Evolutionary conservation across 257 asterid species (phyloP), one percentile per base, ranked within the genome.

Genomic region (Galeopsis tetrahit): DNA sequence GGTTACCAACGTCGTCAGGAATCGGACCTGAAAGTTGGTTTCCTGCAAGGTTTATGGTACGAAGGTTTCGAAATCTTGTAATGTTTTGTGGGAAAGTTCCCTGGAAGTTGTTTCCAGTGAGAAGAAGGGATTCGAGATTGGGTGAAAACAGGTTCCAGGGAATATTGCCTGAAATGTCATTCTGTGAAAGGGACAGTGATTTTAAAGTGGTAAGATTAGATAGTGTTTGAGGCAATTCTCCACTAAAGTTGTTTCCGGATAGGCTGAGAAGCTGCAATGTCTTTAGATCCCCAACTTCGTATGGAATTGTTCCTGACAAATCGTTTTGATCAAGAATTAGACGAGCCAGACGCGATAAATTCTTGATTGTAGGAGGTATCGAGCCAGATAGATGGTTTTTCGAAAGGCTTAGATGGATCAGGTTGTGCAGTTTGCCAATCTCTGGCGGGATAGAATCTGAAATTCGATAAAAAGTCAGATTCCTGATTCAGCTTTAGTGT

Each of bases 11-110:
- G 34, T 49, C 6, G 34, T 10, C 32, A 36, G 63, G 52, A 5
- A 68, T 68, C 2, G n/a, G 14, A 10, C 73, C 73, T 4, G 73
- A 52, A 14, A 61, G 49, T 9, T 38, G 35, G 51, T 63, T 63
- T 38, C 4, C 28, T 15, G 68, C 68, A 0, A 39, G 35, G 51
- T 61, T 61, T 61, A 61, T 33, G 67, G 0, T 14, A 0, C 49
- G 38, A 21, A 63, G 8, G 69, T 63, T 63, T 5, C 6, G 49
- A 10, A 64, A 64, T 64, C 69, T 44, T 10, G 53, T 42, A 1
- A 64, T 21, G 33, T 42, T 15, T 17, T 5, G 15, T 6, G 53
- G 53, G 5, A 63, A 11, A 7, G 69, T 3, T 4, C 69, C 69
- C 13, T 63, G 69, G 36, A 63, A 63, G 7, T 14, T 39, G 36